These are phyloP conservation scores for Pezicula radicicola DNA, from an alignment of 2,329 filamentous ascomycete genomes.

Conservation along the genomic window DNA sequence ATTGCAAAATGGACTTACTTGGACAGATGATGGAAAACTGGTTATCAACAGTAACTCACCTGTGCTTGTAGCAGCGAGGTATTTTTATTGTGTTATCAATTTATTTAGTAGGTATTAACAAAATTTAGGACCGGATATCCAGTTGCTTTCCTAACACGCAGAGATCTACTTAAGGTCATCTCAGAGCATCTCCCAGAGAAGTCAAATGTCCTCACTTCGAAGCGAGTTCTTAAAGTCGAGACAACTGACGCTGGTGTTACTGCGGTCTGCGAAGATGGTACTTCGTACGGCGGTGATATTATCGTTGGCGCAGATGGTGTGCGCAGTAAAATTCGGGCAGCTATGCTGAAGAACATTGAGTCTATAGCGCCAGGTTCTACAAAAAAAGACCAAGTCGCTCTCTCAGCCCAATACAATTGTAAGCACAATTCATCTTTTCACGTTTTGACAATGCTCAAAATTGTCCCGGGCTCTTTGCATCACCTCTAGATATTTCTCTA, in stretches of 20 bases:
- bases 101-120: background rate
- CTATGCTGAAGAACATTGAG: conserved; percentile 15
- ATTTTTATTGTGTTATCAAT: background rate
- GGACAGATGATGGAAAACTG: conserved; percentile 6
- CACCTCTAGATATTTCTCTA: no score
- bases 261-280: conserved; percentile 18
- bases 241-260: conserved; percentile 8
- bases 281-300: conserved; percentile 15
- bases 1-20: conserved; percentile 1
- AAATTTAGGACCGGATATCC: conserved; percentile 17
- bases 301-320: conserved; percentile 25
- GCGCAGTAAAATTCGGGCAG: conserved; percentile 15
- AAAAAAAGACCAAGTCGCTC: conserved; percentile 17
- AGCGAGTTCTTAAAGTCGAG: conserved; percentile 12
- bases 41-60: conserved; percentile 19
- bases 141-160: conserved; percentile 7
- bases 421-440: no score
- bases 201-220: conserved; percentile 18
- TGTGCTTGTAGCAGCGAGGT: conserved; percentile 5
- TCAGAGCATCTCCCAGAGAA: conserved; percentile 14
- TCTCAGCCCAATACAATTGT: conserved; percentile 8
- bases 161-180: conserved; percentile 11
- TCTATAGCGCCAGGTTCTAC: conserved; percentile 13
- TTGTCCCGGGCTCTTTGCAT: no score
- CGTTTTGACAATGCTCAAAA: no score